These are phyloP conservation scores for Tricholoma bakamatsutake DNA, from an alignment of 768 basidiomycete species.

Conservation along the genomic window DNA sequence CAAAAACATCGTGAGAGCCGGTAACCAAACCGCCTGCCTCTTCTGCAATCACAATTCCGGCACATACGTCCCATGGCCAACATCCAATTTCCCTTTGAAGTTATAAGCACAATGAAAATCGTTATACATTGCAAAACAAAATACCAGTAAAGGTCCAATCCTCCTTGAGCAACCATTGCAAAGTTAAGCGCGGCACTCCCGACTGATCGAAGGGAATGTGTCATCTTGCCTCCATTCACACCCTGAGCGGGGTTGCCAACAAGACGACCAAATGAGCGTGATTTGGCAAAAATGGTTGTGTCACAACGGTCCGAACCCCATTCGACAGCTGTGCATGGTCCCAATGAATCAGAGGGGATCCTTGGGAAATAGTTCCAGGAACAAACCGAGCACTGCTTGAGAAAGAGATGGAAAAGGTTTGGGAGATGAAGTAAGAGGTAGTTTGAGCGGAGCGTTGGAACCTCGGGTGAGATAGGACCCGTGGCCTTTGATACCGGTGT, in stretches of 20 bases:
- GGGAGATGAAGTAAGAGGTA: conserved; percentile 58
- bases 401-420: conserved; percentile 63
- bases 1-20: conserved; percentile 52
- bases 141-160: conserved; percentile 83
- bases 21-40: conserved; percentile 84
- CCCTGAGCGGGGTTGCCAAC: conserved; percentile 63
- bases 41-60: conserved; percentile 85
- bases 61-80: conserved; percentile 86
- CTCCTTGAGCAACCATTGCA: conserved; percentile 82
- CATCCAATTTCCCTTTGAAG: conserved; percentile 70
- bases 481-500: conserved; percentile 71
- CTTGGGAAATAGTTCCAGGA: neutral
- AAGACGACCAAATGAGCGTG: conserved; percentile 63
- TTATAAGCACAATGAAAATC: neutral
- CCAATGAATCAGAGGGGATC: neutral
- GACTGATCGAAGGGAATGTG: conserved; percentile 74
- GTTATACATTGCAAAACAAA: conserved; percentile 13
- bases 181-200: conserved; percentile 85
- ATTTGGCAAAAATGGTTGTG: conserved; percentile 50
- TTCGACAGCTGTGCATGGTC: conserved; percentile 55
- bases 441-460: conserved; percentile 35
- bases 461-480: conserved; percentile 71
- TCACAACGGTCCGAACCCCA: conserved; percentile 79
- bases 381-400: conserved; percentile 62
- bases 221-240: conserved; percentile 74